These are phyloP conservation scores for Candida coquimbonensis DNA, from an alignment of 805 yeast genomes.

Conservation along the genomic window DNA sequence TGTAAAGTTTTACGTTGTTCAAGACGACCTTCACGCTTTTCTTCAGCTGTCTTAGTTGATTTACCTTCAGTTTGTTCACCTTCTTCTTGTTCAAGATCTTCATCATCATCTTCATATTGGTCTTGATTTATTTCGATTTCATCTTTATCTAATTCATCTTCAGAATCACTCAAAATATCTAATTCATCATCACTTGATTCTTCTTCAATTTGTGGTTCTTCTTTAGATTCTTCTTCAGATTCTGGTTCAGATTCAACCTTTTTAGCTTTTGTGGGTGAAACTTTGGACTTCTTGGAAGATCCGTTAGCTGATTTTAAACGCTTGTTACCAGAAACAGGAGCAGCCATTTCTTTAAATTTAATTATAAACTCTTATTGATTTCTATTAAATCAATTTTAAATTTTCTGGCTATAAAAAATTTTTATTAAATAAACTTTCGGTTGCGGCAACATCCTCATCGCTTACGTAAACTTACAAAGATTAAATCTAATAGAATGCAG, in stretches of 20 bases:
- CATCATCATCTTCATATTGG: slow-evolving; percentile 21
- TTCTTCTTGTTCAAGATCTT: slow-evolving; percentile 23
- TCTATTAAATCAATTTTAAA: too few species aligned
- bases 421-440: slow-evolving; percentile 2
- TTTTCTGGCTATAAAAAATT: neutral
- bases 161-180: slow-evolving; percentile 21
- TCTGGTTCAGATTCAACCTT: slow-evolving; percentile 20
- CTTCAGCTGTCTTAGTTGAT: slow-evolving; percentile 24
- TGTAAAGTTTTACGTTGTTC: slow-evolving; percentile 73
- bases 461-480: neutral
- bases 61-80: slow-evolving; percentile 15
- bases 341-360: slow-evolving; percentile 12
- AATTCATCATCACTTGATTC: slow-evolving; percentile 24
- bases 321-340: slow-evolving; percentile 12
- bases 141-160: slow-evolving; percentile 24
- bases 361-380: neutral
- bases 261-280: slow-evolving; percentile 7
- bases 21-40: slow-evolving; percentile 59
- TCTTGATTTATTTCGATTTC: slow-evolving; percentile 20
- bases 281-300: slow-evolving; percentile 16
- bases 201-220: slow-evolving; percentile 1
- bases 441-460: slow-evolving; percentile 7
- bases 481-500: too few species aligned
- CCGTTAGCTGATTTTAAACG: slow-evolving; percentile 4
- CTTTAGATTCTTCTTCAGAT: slow-evolving; percentile 12